Evolutionary conservation across 768 basidiomycete species (phyloP).

Genomic region (Boletellus emodensis): DNA sequence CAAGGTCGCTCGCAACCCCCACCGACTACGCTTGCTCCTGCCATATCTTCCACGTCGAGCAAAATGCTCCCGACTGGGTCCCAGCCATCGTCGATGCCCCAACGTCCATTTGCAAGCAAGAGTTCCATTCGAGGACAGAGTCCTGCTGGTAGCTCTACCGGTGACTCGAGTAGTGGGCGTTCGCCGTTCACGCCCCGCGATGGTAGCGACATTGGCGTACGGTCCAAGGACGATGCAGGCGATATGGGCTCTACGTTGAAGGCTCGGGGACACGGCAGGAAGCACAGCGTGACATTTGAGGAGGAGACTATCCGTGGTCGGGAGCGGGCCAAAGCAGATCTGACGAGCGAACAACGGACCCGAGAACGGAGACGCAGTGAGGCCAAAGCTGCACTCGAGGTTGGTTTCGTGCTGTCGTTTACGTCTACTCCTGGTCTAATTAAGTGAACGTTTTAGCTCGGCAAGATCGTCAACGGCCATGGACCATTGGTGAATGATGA

Average conservation of each 20-base stretch:
- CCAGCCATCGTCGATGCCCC: slow-evolving; percentile 22
- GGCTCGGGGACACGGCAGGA: slow-evolving; percentile 41
- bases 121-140: slow-evolving; percentile 48
- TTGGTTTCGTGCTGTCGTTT: slow-evolving; percentile 27
- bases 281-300: slow-evolving; percentile 67
- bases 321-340: slow-evolving; percentile 29
- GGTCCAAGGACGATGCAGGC: slow-evolving; percentile 17
- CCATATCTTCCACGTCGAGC: background rate
- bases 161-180: slow-evolving; percentile 76
- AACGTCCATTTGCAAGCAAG: slow-evolving; percentile 54
- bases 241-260: slow-evolving; percentile 29
- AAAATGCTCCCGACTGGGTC: slow-evolving; percentile 26
- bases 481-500: slow-evolving; percentile 57
- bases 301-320: slow-evolving; percentile 35
- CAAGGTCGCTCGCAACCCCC: slow-evolving; percentile 14
- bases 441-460: slow-evolving; percentile 48
- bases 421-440: background rate
- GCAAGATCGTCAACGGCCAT: slow-evolving; percentile 82
- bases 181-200: slow-evolving; percentile 75
- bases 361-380: slow-evolving; percentile 74
- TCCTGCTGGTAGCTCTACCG: slow-evolving; percentile 75
- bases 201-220: slow-evolving; percentile 56
- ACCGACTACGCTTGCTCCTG: background rate
- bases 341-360: slow-evolving; percentile 50
- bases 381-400: slow-evolving; percentile 86